Percentiles rank a stretch among this genome's conserved stretches.
phyloP scores from a whole-genome alignment of 1,139 yeast genomes.

The Eremothecium coryli region DNA sequence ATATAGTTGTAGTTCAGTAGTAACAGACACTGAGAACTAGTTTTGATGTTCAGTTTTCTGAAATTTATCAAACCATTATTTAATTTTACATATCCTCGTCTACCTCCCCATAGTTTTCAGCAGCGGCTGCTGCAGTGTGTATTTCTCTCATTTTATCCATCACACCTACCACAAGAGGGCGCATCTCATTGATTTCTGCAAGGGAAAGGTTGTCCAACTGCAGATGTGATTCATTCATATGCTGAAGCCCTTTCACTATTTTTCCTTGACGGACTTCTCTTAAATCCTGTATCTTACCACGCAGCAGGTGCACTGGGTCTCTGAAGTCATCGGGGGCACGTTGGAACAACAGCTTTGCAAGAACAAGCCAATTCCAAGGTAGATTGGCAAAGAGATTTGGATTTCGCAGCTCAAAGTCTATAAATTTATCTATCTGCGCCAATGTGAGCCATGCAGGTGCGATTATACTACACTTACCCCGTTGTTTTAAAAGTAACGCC shows the following conservation, averaged over 20 bases:
- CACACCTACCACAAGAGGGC: constrained; percentile 70
- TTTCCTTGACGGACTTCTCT: constrained; percentile 77
- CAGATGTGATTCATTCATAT: constrained; percentile 73
- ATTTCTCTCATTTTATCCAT: constrained; percentile 67
- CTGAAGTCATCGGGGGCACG: constrained; percentile 66
- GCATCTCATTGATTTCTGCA: constrained; percentile 76
- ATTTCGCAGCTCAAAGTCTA: constrained; percentile 58
- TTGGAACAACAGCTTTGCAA: constrained; percentile 54
- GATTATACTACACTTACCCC: constrained; percentile 75
- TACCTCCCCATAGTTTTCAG: not conserved
- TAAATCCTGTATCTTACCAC: constrained; percentile 63
- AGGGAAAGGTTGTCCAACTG: constrained; percentile 75
- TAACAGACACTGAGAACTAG: too few species aligned
- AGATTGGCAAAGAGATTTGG: constrained; percentile 56
- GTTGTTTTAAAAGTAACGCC: constrained; percentile 73
- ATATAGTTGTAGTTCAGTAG: too few species aligned
- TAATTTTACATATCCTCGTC: not conserved
- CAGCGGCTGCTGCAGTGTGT: constrained; percentile 29
- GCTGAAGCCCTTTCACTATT: constrained; percentile 66
- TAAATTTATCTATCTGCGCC: constrained; percentile 44
- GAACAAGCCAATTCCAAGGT: constrained; percentile 85
- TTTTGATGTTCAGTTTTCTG: too few species aligned
- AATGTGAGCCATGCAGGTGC: constrained; percentile 82
- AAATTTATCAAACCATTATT: not conserved
- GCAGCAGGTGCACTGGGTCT: constrained; percentile 51